Base-by-base conservation (phyloP, 352 stramenopile genomes). In the Phytophthora kernoviae region DNA sequence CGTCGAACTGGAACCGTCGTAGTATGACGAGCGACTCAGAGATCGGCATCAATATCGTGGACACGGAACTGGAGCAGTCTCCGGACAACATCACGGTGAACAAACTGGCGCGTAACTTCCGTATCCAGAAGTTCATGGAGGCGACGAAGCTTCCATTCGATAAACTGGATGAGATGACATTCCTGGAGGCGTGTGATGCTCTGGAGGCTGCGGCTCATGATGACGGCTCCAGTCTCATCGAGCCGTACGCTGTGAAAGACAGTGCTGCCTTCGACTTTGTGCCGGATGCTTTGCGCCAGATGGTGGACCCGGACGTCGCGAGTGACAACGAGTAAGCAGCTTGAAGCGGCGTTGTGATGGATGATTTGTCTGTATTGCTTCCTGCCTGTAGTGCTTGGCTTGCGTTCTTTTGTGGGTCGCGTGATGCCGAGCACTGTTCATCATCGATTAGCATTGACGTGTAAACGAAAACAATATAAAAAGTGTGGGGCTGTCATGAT, bases 1-100 rank as follows among this genome's bases (percentile, higher is more conserved):
- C 86, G 33, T 79, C 87, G 48, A 98, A 97, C 72, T 97, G 96
- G 68, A 98, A 97, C 61, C 86, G 96, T 46, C 85, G 93, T 30
- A 96, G 83, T 48, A 87, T 91, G 62, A 88, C 79, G 36, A 83
- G 65, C 32, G 81, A 90, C 65, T 75, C 75, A 40, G 79, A 91
- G 57, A 83, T 91, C 33, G 77, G 63, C n/a, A 62, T 78, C 24
- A 77, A 74, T 47, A 61, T 90, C 18, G 61, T 90, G 15, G 78
- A 87, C 45, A 68, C 72, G 36, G 65, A 77, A 36, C 54, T 64
- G 54, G 57, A 64, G 36, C 49, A 65, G 55, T 70, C 65, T 21
- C 65, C 49, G n/a, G 67, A 77, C 33, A 67, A 69, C 14, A 76
- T 87, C 39, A 73, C 60, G 11, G 77, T 85, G 27, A 65, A 70